Evolutionary conservation across 2,329 filamentous ascomycete species (phyloP), one percentile per base, ranked within the genome.

Genomic region (Drechslerella coelobrocha): DNA sequence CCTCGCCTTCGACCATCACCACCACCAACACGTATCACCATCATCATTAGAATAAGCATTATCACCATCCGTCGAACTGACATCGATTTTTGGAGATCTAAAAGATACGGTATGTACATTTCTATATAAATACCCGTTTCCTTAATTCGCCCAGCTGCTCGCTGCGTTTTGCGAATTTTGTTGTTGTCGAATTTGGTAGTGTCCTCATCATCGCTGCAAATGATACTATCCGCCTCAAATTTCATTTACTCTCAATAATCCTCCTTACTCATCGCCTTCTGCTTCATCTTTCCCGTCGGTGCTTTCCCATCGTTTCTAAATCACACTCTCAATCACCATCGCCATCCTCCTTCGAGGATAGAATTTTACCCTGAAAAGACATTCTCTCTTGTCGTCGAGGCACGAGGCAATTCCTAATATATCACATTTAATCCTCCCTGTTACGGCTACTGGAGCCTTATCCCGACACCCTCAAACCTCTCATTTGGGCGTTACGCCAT

Each of bases 321-420:
- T 17, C 27, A 31, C 39, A 19, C 5, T 56, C 23, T 8, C 10
- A n/a, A 52, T 2, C 14, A 17, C 39, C 24, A 21, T 52, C 10
- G 19, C 29, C 29, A n/a, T 31, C 17, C 53, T 24, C 19, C 34
- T 39, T 45, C 26, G 4, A 12, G 34, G 57, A 27, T 29, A 41
- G 41, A 24, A 23, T n/a, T 56, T 53, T 55, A 39, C 29, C 41
- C 19, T 51, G 7, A 52, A 52, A n/a, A n/a, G n/a, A n/a, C n/a
- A 24, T 27, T 53, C 39, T 31, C 17, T 5, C 34, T n/a, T 39
- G 34, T 39, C 34, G 45, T 53, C 51, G 27, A 24, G 34, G 14
- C 17, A 34, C 21, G 21, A 57, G 57, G 65, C 62, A 66, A 62
- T 57, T 69, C 65, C 65, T 62, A 56, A 62, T 69, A 62, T 61